A percentile compares a stretch with the other conserved stretches of the same genome.
Conservation (phyloP, 805 yeast genomes). For the Cyberlindnera misumaiensis region DNA sequence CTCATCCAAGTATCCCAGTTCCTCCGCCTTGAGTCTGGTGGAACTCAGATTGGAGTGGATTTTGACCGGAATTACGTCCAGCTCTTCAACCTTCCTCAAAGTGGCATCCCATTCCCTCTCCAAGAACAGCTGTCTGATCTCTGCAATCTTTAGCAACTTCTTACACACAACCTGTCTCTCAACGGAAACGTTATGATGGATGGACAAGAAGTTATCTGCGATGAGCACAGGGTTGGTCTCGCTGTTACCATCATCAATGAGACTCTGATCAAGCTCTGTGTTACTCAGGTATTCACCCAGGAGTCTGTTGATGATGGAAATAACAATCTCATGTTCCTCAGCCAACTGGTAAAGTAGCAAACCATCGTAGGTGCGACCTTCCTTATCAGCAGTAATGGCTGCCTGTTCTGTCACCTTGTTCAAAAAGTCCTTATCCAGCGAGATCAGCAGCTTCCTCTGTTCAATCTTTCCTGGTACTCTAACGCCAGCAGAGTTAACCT, state of each 20-base stretch:
- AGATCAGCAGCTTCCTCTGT: constrained; percentile 59
- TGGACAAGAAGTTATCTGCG: constrained; percentile 32
- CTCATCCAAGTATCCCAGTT: constrained; percentile 57
- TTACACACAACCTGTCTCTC: constrained; percentile 61
- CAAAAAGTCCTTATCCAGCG: constrained; percentile 55
- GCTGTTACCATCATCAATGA: constrained; percentile 29
- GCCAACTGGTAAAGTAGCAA: constrained; percentile 79
- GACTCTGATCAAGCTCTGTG: constrained; percentile 58
- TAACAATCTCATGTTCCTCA: constrained; percentile 79
- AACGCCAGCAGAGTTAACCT: constrained; percentile 67
- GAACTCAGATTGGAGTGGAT: constrained; percentile 22
- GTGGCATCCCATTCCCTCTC: constrained; percentile 52
- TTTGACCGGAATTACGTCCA: constrained; percentile 62
- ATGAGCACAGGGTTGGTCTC: constrained; percentile 36
- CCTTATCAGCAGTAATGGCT: constrained; percentile 83
- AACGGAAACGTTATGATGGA: constrained; percentile 53
- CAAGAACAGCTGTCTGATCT: constrained; percentile 56
- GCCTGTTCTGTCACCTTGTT: constrained; percentile 74
- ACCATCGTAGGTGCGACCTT: constrained; percentile 83
- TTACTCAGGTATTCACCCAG: constrained; percentile 72
- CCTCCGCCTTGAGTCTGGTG: constrained; percentile 65
- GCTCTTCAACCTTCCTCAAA: constrained; percentile 44
- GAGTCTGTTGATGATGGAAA: constrained; percentile 63
- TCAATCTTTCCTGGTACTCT: constrained; percentile 82
- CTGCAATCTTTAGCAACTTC: constrained; percentile 57